Conservation (phyloP, 208 protist species). For the Trypanosoma mega region DNA sequence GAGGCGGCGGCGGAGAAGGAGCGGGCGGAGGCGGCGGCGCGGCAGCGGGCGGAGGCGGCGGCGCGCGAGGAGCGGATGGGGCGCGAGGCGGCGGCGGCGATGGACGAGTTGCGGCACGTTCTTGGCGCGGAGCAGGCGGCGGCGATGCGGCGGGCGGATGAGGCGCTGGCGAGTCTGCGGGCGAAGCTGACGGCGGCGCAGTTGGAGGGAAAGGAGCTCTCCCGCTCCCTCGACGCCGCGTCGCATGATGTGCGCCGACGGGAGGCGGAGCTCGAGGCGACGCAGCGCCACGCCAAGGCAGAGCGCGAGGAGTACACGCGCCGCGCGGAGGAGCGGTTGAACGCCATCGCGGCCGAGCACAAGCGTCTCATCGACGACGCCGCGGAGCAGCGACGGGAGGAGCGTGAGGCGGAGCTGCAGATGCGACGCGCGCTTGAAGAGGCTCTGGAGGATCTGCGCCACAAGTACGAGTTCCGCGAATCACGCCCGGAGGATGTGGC, state of each 20-base stretch:
- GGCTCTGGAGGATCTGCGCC: slow-evolving; percentile 63
- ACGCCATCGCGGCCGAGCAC: slow-evolving; percentile 37
- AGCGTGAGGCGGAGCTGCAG: slow-evolving; percentile 32
- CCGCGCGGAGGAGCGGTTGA: slow-evolving; percentile 11
- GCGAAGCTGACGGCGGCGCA: slow-evolving; percentile 14
- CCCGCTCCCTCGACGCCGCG: slow-evolving; percentile 8
- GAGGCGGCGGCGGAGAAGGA: not conserved
- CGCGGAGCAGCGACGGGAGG: slow-evolving; percentile 39
- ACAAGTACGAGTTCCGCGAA: slow-evolving; percentile 92
- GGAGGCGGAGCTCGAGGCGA: slow-evolving; percentile 23
- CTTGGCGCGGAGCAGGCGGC: slow-evolving; percentile 23
- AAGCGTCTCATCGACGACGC: slow-evolving; percentile 51
- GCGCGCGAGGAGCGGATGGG: slow-evolving; percentile 3
- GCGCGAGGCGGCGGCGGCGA: slow-evolving; percentile 6
- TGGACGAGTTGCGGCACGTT: slow-evolving; percentile 23
- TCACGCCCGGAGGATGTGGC: slow-evolving; percentile 86
- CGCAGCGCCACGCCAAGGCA: slow-evolving; percentile 25
- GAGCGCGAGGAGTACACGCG: not conserved
- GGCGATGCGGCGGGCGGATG: slow-evolving; percentile 17
- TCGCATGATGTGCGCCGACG: slow-evolving; percentile 28
- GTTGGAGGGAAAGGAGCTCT: slow-evolving; percentile 19
- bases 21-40: slow-evolving; percentile 5
- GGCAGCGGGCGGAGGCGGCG: slow-evolving; percentile 8
- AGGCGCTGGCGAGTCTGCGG: slow-evolving; percentile 15
- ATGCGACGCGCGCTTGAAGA: slow-evolving; percentile 41